These are phyloP conservation scores for Kwoniella sp. DNA, from an alignment of 768 basidiomycete genomes.

Conservation along the genomic window DNA sequence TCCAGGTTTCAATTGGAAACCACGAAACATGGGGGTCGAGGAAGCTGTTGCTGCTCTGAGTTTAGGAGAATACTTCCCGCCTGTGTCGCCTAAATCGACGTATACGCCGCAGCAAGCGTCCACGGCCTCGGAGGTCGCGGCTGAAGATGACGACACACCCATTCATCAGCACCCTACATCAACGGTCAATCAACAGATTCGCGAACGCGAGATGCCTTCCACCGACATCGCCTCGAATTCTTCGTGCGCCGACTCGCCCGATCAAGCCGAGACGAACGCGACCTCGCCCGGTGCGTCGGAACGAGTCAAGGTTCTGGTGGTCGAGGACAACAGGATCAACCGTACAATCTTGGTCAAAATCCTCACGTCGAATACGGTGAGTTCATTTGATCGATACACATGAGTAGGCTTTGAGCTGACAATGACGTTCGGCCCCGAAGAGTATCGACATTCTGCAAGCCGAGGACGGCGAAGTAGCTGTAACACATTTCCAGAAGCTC, in stretches of 20 bases:
- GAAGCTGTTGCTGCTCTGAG: constrained; percentile 41
- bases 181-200: neutral
- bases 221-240: too few relatives aligned
- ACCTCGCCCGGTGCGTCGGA: constrained; percentile 9
- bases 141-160: neutral
- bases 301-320: constrained; percentile 44
- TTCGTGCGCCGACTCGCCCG: neutral
- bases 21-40: constrained; percentile 29
- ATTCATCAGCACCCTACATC: neutral
- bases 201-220: neutral
- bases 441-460: constrained; percentile 43
- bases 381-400: neutral
- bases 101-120: neutral
- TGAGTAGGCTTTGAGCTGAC: neutral
- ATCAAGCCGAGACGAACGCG: neutral
- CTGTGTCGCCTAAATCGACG: neutral
- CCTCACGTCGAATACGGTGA: constrained; percentile 27
- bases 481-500: constrained; percentile 38
- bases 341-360: constrained; percentile 40
- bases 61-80: constrained; percentile 48
- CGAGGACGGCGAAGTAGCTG: constrained; percentile 45
- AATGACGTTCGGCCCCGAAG: constrained; percentile 16
- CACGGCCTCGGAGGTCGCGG: neutral
- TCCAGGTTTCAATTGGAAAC: constrained; percentile 23
- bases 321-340: constrained; percentile 51